Base-by-base conservation (phyloP, 2,329 filamentous ascomycete species). In the Xylaria polymorpha region DNA sequence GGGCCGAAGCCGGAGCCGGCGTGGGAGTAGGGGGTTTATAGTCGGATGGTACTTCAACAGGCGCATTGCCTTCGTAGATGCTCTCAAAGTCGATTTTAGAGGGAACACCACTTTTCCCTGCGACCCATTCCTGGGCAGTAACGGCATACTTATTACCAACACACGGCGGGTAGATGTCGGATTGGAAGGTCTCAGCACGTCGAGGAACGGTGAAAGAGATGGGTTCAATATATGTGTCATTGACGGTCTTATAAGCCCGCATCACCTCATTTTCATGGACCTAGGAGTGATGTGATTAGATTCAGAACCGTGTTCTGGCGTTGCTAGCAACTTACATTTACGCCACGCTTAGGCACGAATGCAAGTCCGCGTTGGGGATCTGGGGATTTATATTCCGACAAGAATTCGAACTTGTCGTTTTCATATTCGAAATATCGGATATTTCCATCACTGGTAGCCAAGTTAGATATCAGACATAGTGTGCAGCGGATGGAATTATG, bases 351-450 rank as follows among this genome's bases (percentile, higher is more conserved):
- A 62, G 96, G 96, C 79, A 98, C 83, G 81, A 99, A 98, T 41
- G 94, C 96, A 76, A 99, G 87, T 76, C 96, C 96, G 79, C 96
- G 90, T 83, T 99, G 96, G 39, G 96, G 95, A 73, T 99, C 96
- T 46, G 86, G 85, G n/a, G 96, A 98, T 83, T 98, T 97, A 87
- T 98, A 96, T 81, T 98, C 95, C 72, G 94, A 97, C 64, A 99
- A 85, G 82, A 93, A 97, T 82, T 99, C 95, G 79, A 99, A 98
- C 82, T 98, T 98, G 86, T 98, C 95, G 83, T 98, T 97, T 79
- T 97, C 93, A 78, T 97, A 97, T 83, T 99, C 96, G 81, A 93
- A 99, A 86, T 99, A 99, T 72, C 96, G 94, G 79, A 99, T 99
- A 83, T 99, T 99, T 78, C 96, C 96, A 79, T 99, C 96, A 81